Evolutionary conservation across 345 rosid species (phyloP).

Genomic region (Geranium brycei): DNA sequence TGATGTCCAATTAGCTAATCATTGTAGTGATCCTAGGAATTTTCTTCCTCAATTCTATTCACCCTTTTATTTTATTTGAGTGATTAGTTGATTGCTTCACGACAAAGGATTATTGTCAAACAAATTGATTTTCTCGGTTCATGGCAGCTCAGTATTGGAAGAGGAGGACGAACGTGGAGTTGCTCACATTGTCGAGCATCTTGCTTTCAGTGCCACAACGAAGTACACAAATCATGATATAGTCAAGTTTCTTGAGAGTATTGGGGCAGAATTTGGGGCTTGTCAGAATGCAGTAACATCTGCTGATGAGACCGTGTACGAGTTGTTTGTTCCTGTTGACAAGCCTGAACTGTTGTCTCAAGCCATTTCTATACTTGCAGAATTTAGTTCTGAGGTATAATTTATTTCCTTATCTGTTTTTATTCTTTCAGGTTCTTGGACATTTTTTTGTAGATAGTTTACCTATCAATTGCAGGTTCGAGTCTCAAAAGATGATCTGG

Average conservation of each 20-base stretch:
- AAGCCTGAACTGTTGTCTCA: constrained; percentile 58
- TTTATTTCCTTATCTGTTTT: background rate
- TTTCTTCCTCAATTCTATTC: background rate
- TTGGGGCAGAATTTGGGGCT: constrained; percentile 93
- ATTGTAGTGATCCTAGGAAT: background rate
- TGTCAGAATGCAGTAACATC: constrained; percentile 90
- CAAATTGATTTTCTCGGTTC: constrained; percentile 27
- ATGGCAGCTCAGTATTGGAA: constrained; percentile 95
- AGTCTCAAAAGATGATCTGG: constrained; percentile 69
- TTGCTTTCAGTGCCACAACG: constrained; percentile 82
- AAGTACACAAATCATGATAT: constrained; percentile 82
- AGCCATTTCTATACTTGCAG: constrained; percentile 77
- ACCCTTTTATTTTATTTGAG: no score
- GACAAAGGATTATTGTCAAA: background rate
- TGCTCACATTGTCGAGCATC: constrained; percentile 92
- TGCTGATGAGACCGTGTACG: constrained; percentile 83
- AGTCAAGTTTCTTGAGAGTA: constrained; percentile 77
- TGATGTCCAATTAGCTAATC: background rate
- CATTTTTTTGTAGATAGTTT: constrained; percentile 2
- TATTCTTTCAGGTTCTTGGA: background rate
- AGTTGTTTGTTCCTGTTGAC: constrained; percentile 85
- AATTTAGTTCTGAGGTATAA: constrained; percentile 76
- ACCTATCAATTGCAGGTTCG: constrained; percentile 40
- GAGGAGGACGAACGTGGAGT: constrained; percentile 93
- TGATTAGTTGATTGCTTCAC: background rate